Evolutionary conservation across 805 yeast genomes (phyloP).

Genomic region (Metschnikowia peoriensis): DNA sequence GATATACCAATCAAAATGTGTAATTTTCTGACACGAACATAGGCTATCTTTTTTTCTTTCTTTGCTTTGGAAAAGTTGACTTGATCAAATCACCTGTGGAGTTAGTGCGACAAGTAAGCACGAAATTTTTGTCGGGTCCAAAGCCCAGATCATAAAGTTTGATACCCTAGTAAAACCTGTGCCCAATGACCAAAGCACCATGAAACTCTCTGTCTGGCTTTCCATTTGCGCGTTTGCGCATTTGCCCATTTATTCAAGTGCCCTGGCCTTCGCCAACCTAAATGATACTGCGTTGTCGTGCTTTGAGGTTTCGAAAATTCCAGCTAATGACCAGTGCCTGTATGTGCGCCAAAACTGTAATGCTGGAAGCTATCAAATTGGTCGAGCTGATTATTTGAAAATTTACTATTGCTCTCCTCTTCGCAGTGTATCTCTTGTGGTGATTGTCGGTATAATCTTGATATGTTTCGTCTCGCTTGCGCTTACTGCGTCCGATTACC

Average conservation of each 20-base stretch:
- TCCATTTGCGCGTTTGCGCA: neutral
- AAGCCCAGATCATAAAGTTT: neutral
- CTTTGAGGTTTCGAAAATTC: constrained; percentile 10
- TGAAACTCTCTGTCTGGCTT: constrained; percentile 6
- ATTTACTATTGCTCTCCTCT: constrained; percentile 30
- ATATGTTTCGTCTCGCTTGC: constrained; percentile 65
- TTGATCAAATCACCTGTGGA: no score
- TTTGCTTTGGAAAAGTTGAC: no score
- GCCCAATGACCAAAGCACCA: constrained; percentile 2
- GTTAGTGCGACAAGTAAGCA: no score
- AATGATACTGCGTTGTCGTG: constrained; percentile 11
- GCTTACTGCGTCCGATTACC: constrained; percentile 73
- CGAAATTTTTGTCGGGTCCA: no score
- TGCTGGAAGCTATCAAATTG: constrained; percentile 27
- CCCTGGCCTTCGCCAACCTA: neutral
- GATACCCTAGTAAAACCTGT: neutral
- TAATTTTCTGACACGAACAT: no score
- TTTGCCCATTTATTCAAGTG: neutral
- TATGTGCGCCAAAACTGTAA: constrained; percentile 36
- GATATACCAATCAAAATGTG: no score
- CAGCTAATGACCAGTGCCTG: constrained; percentile 32
- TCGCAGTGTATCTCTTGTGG: constrained; percentile 15
- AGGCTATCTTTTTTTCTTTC: no score
- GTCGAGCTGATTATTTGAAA: constrained; percentile 37
- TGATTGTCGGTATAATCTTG: constrained; percentile 26